Evolutionary conservation across 306 rosid genomes (phyloP).

Genomic region (Rosa rugosa): DNA sequence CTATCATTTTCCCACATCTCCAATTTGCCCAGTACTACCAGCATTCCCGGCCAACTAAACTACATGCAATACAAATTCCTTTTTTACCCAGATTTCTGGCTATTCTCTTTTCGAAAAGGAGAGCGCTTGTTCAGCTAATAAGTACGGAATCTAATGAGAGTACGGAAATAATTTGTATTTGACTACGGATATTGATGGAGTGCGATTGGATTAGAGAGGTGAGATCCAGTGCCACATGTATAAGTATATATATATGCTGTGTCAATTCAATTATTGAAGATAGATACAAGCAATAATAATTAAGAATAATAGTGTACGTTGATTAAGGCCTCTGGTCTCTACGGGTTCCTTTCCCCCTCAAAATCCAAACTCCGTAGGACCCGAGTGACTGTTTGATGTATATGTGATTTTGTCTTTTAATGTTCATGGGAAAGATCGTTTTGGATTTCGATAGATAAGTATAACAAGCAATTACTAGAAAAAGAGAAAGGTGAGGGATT

Average conservation of each 20-base stretch:
- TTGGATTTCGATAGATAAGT: background rate
- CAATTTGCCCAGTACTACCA: background rate
- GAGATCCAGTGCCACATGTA: background rate
- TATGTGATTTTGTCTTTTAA: background rate
- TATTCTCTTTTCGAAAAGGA: background rate
- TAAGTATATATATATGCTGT: background rate
- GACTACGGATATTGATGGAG: background rate
- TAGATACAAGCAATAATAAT: background rate
- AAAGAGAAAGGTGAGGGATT: background rate
- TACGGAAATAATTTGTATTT: background rate
- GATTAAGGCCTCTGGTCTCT: background rate
- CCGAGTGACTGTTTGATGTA: background rate
- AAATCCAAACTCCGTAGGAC: background rate
- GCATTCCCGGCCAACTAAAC: background rate
- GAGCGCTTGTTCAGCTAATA: background rate
- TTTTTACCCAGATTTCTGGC: background rate
- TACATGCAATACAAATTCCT: background rate
- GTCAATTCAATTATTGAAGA: background rate
- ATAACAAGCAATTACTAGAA: background rate
- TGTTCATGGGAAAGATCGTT: background rate
- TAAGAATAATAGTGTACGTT: background rate
- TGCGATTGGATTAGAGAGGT: background rate
- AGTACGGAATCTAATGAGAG: background rate
- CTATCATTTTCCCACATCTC: conserved; percentile 8
- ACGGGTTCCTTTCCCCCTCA: background rate